Base-by-base conservation (phyloP, 345 rosid genomes). In the Boechera divaricarpa region DNA sequence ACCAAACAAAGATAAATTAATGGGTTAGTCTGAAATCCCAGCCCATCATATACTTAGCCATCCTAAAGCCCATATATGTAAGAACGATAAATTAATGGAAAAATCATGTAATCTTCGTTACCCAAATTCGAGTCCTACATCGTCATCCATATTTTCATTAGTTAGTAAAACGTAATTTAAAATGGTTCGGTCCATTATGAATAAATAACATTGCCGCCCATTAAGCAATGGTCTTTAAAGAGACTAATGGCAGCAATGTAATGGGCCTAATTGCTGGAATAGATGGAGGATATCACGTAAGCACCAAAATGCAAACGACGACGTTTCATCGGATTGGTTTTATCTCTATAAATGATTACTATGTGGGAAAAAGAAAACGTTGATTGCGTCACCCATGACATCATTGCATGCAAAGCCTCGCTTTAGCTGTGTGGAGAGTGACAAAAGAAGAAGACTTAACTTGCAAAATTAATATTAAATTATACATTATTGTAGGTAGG, bases 371-470 rank as follows among this genome's bases (percentile, higher is more conserved):
- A 44, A 44, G 49, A 44, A 44, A 44, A 44, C 16, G 49, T 13
- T 44, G n/a, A 44, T 44, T 36, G 5, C 75, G 67, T 79, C 82
- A 79, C 24, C 44, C 78, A 53, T 79, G 75, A 79, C 74, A 67
- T 73, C 64, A 61, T 0, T 44, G 28, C 77, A 77, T 77, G 77
- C 81, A 63, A 73, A 56, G 45, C 8, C 67, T 77, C 45, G 35
- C 72, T 36, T 77, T 48, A 54, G 73, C 67, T 68, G 69, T 76
- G 80, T 65, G 63, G 73, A 65, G 60, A 63, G 76, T 55, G 71
- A 69, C 67, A 63, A 70, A 48, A 33, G 42, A 39, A 45, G 70
- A 63, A 54, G 58, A 55, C 66, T 77, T 77, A 7, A 15, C 58
- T 77, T 44, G 11, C 38, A 59, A 56, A 32, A 67, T 6, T 12